Conservation (phyloP, 2,329 filamentous ascomycete species). For the Botrytis sinoallii region DNA sequence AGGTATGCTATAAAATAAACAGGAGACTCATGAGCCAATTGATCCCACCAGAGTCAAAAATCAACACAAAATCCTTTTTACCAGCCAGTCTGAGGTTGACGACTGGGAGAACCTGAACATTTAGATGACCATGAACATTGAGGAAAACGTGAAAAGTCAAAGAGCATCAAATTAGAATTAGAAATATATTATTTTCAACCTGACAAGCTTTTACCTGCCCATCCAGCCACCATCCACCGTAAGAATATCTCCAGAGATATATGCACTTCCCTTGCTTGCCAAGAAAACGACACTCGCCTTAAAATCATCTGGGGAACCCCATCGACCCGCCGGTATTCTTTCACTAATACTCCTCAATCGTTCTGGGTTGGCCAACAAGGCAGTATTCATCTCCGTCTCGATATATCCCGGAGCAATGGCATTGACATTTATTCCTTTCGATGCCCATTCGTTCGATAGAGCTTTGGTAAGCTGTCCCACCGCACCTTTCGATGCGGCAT, state of each 20-base stretch:
- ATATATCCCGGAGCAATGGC: conserved; percentile 89
- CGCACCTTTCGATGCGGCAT: conserved; percentile 81
- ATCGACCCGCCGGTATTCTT: conserved; percentile 78
- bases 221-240: conserved; percentile 93
- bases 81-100: not conserved
- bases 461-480: conserved; percentile 66
- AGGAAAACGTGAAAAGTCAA: not conserved
- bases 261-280: conserved; percentile 71
- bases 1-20: not conserved
- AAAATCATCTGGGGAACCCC: conserved; percentile 83
- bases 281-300: conserved; percentile 78
- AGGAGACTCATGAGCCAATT: not conserved
- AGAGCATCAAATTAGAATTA: not conserved
- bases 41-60: not conserved
- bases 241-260: conserved; percentile 78
- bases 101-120: not conserved
- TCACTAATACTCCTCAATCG: conserved; percentile 71
- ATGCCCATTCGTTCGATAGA: conserved; percentile 81
- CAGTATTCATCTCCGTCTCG: conserved; percentile 90
- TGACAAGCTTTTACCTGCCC: conserved; percentile 59
- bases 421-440: conserved; percentile 79
- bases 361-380: conserved; percentile 68
- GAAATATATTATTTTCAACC: not conserved
- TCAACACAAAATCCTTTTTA: not conserved
- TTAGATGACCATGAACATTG: not conserved